Conservation (phyloP, 257 asterid genomes). For the Salvia miltiorrhiza region DNA sequence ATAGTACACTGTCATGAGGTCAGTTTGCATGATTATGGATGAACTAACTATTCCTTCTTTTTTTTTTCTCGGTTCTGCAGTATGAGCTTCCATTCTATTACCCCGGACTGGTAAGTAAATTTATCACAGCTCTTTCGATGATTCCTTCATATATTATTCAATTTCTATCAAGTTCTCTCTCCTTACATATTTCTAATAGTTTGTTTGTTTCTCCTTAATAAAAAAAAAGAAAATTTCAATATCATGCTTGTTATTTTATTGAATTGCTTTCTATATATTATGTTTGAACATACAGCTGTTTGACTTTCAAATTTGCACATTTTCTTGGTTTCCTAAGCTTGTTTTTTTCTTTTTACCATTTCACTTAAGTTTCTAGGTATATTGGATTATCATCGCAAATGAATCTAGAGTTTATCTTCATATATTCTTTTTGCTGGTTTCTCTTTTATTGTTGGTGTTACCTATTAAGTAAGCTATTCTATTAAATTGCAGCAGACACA, state of each 20-base stretch:
- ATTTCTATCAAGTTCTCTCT: background rate
- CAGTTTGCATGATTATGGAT: background rate
- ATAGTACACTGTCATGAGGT: background rate
- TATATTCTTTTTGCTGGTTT: background rate
- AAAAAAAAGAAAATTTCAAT: background rate
- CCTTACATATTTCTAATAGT: constrained; percentile 1
- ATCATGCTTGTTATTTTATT: background rate
- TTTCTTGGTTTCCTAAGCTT: background rate
- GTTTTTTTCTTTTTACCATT: background rate
- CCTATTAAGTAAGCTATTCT: background rate
- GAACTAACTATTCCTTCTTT: constrained; percentile 29
- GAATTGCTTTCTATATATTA: background rate
- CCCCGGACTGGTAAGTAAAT: constrained; percentile 84
- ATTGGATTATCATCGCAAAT: background rate
- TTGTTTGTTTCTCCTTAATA: background rate
- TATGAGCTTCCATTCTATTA: constrained; percentile 93
- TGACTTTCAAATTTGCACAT: background rate
- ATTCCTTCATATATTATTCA: background rate
- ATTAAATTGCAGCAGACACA: background rate
- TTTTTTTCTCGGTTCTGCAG: constrained; percentile 48
- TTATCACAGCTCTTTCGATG: background rate
- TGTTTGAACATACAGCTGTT: background rate
- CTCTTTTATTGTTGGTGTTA: background rate
- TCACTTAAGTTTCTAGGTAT: background rate
- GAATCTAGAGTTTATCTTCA: background rate